These are phyloP conservation scores for Aspergillus nidulans DNA, from an alignment of 495 filamentous ascomycete species.

Conservation along the genomic window DNA sequence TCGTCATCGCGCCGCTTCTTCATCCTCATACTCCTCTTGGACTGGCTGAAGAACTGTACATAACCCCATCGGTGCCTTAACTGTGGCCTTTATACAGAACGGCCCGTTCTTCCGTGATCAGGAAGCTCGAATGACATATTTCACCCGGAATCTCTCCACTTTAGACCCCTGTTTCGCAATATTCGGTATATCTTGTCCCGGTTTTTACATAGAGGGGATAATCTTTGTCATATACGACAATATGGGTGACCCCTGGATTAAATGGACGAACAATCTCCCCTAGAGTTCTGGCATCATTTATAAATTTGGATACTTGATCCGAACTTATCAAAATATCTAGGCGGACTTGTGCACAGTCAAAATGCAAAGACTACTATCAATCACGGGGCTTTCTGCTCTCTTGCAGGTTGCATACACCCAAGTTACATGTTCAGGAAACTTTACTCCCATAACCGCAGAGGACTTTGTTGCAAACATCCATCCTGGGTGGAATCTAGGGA, in stretches of 20 bases:
- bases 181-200: not conserved
- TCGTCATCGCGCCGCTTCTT: not conserved
- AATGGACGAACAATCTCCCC: not conserved
- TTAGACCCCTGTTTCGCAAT: not conserved
- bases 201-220: not conserved
- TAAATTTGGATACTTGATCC: no score
- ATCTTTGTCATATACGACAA: not conserved
- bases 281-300: not conserved
- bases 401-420: conserved; percentile 13
- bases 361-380: conserved; percentile 5
- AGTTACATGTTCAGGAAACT: conserved; percentile 30
- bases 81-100: not conserved
- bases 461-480: conserved; percentile 31
- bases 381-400: conserved; percentile 12
- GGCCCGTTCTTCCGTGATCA: not conserved
- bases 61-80: not conserved
- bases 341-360: not conserved
- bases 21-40: not conserved
- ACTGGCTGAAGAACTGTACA: not conserved
- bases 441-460: conserved; percentile 33
- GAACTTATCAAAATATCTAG: not conserved
- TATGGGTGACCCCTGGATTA: not conserved
- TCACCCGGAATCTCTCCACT: not conserved
- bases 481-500: conserved; percentile 45
- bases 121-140: not conserved